phyloP scores from a whole-genome alignment of 352 stramenopile species.

The Phytophthora hibernalis region DNA sequence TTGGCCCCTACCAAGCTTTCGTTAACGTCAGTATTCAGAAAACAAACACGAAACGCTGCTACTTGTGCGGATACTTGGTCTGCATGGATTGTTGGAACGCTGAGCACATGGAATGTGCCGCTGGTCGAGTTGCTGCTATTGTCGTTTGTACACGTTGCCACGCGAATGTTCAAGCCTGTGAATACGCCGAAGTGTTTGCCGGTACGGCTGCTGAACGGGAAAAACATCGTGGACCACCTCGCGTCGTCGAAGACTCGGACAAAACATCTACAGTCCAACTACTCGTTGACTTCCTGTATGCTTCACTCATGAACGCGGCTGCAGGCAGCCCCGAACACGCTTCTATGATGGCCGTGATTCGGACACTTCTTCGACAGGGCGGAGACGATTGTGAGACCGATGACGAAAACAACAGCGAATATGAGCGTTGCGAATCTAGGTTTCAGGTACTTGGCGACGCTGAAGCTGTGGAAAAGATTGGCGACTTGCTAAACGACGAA shows the following conservation, averaged over 20 bases:
- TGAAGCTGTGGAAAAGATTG: constrained; percentile 10
- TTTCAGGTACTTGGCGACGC: constrained; percentile 9
- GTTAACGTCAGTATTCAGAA: background rate
- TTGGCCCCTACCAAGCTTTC: constrained; percentile 34
- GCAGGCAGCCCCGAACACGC: constrained; percentile 15
- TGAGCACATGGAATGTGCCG: constrained; percentile 39
- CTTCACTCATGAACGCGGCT: constrained; percentile 12
- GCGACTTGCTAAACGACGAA: constrained; percentile 7
- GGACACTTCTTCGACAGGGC: constrained; percentile 24
- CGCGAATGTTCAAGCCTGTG: constrained; percentile 51
- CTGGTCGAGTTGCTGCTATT: constrained; percentile 38
- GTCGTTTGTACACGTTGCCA: constrained; percentile 56
- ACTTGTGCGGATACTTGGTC: constrained; percentile 45
- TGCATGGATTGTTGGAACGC: constrained; percentile 44
- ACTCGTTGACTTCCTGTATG: constrained; percentile 14
- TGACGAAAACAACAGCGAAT: background rate
- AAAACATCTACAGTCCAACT: constrained; percentile 2
- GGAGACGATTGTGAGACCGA: background rate
- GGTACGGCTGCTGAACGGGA: constrained; percentile 26
- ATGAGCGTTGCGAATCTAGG: background rate
- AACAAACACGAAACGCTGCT: constrained; percentile 38
- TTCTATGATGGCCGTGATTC: constrained; percentile 27
- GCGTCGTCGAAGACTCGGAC: constrained; percentile 16
- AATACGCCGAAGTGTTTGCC: constrained; percentile 47
- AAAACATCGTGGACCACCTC: constrained; percentile 26